Percentiles rank a stretch among this genome's conserved stretches.
These are phyloP conservation scores for Plasmodium relictum DNA, from an alignment of 169 alveolate species.

Conservation along the genomic window DNA sequence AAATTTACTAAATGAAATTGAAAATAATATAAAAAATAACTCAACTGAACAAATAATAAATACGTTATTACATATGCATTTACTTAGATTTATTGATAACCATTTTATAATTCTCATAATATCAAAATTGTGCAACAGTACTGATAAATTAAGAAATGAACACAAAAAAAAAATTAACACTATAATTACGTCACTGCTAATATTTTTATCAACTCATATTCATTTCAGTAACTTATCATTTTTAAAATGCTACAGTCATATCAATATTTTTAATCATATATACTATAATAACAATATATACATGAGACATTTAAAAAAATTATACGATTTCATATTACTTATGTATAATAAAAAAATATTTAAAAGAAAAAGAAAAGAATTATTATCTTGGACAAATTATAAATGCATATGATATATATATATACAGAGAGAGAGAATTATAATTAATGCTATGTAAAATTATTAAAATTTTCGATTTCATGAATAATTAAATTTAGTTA, in stretches of 20 bases:
- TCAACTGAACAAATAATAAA: conserved; percentile 56
- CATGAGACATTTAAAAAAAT: conserved; percentile 44
- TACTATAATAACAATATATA: conserved; percentile 61
- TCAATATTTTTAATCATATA: conserved; percentile 63
- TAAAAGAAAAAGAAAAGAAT: conserved; percentile 68
- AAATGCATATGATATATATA: conserved; percentile 14
- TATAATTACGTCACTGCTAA: conserved; percentile 26
- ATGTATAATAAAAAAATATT: conserved; percentile 48
- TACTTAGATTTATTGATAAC: conserved; percentile 53
- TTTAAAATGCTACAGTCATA: neutral
- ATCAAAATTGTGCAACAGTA: conserved; percentile 59
- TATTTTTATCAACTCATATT: conserved; percentile 41
- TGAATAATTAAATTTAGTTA: no score
- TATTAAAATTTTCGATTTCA: no score
- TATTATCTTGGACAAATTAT: conserved; percentile 73
- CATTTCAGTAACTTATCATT: conserved; percentile 9
- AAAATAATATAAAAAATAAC: conserved; percentile 47
- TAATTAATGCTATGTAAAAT: no score
- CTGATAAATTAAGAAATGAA: conserved; percentile 62
- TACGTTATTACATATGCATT: conserved; percentile 45
- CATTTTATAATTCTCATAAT: conserved; percentile 41
- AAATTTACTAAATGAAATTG: conserved; percentile 61
- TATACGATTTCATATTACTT: conserved; percentile 39
- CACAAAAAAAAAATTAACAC: conserved; percentile 68
- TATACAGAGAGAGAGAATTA: neutral